phyloP scores from a whole-genome alignment of 2,329 filamentous ascomycete species.

The Pseudopyrenochaeta lycopersici region DNA sequence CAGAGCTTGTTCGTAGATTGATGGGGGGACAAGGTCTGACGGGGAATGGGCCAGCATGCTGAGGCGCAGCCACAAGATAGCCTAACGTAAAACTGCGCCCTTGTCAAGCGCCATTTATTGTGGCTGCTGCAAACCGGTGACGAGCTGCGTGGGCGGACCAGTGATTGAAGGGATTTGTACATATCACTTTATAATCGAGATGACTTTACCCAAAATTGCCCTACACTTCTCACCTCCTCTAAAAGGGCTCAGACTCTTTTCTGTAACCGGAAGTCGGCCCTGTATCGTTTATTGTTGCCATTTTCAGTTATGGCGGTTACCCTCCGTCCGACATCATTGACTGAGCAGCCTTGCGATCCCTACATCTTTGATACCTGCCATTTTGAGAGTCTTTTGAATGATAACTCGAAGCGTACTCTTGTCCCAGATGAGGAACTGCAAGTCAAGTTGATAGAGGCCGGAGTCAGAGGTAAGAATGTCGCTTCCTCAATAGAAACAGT shows the following conservation, averaged over 20 bases:
- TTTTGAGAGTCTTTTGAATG: conserved; percentile 7
- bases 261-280: background rate
- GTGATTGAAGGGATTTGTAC: background rate
- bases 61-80: background rate
- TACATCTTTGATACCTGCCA: conserved; percentile 8
- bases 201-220: background rate
- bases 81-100: background rate
- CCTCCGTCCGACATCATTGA: background rate
- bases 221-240: background rate
- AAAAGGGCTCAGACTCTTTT: background rate
- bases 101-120: background rate
- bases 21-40: background rate
- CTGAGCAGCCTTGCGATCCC: background rate
- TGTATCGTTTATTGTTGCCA: background rate
- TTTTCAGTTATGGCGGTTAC: background rate
- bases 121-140: conserved; percentile 1
- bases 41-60: background rate
- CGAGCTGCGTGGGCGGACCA: background rate
- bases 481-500: background rate
- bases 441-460: conserved; percentile 9
- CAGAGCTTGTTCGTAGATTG: background rate
- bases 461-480: conserved; percentile 1
- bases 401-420: conserved; percentile 6
- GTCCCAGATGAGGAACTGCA: conserved; percentile 7
- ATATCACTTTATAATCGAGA: background rate